Conservation (phyloP, 495 filamentous ascomycete genomes). For the Opeltia flavorubescens region DNA sequence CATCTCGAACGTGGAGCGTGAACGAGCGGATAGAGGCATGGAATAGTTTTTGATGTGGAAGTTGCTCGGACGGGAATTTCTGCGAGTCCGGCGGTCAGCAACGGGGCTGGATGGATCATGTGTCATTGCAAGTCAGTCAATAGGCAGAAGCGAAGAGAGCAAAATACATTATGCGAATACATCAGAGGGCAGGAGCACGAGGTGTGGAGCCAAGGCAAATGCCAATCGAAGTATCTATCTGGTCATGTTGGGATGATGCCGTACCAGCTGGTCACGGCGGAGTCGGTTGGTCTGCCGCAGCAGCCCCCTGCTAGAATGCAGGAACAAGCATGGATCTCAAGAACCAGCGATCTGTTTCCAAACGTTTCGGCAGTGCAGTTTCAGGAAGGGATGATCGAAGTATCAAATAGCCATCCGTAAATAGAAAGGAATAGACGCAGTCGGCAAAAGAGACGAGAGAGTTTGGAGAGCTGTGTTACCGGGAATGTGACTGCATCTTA, state of each 20-base stretch:
- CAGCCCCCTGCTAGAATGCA: too few species aligned
- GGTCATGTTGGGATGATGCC: too few species aligned
- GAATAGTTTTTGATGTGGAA: constrained; percentile 7
- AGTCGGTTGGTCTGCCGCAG: neutral
- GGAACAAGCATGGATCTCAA: too few species aligned
- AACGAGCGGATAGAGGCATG: constrained; percentile 15
- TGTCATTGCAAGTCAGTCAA: neutral
- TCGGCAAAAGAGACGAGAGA: neutral
- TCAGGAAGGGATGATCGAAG: too few species aligned
- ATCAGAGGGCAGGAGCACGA: constrained; percentile 11
- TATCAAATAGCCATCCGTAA: neutral
- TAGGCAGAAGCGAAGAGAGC: neutral
- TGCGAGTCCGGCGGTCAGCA: constrained; percentile 12
- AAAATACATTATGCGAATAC: constrained; percentile 8
- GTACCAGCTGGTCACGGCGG: too few species aligned
- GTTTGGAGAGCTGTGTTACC: neutral
- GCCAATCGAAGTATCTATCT: neutral
- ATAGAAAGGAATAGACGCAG: neutral
- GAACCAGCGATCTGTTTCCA: too few species aligned
- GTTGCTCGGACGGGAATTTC: constrained; percentile 9
- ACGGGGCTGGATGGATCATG: neutral
- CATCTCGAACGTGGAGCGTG: constrained; percentile 2
- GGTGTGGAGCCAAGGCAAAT: constrained; percentile 3
- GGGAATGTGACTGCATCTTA: too few species aligned
- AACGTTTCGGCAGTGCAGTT: neutral